These are phyloP conservation scores for Psilocybe cyanescens DNA, from an alignment of 768 basidiomycete genomes.

Conservation along the genomic window DNA sequence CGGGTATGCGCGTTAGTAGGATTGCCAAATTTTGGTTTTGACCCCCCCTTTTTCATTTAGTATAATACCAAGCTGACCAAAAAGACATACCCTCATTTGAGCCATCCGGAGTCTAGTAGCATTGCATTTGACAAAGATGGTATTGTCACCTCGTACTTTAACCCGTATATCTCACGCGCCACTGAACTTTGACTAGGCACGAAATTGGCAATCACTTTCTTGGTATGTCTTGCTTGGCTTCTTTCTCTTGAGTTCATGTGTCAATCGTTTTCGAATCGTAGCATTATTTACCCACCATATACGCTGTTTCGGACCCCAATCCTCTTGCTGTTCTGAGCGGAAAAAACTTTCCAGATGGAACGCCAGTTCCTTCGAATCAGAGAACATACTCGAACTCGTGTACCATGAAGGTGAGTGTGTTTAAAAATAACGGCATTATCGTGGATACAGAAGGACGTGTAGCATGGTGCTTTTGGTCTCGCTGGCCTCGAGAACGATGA, in stretches of 20 bases:
- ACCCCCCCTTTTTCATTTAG: conserved; percentile 22
- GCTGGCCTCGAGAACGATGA: conserved; percentile 53
- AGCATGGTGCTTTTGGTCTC: conserved; percentile 82
- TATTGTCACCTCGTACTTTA: conserved; percentile 25
- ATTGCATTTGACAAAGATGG: conserved; percentile 72
- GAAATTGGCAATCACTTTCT: conserved; percentile 67
- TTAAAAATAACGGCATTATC: neutral
- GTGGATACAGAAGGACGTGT: neutral
- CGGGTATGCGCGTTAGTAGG: conserved; percentile 36
- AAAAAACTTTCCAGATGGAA: conserved; percentile 57
- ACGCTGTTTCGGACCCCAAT: conserved; percentile 64
- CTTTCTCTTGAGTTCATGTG: neutral
- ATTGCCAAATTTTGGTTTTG: neutral
- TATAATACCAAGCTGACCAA: conserved; percentile 50
- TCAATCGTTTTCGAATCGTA: conserved; percentile 26
- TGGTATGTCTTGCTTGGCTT: conserved; percentile 43
- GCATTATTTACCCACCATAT: conserved; percentile 76
- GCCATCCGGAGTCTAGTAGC: conserved; percentile 72
- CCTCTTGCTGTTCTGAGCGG: conserved; percentile 75
- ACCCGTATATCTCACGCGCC: neutral
- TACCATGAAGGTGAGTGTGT: conserved; percentile 68
- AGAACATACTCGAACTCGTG: conserved; percentile 71
- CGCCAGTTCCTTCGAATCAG: conserved; percentile 45
- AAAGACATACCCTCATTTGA: conserved; percentile 38
- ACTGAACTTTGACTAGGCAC: conserved; percentile 43